These are phyloP conservation scores for Candida maris DNA, from an alignment of 805 yeast genomes.

Conservation along the genomic window DNA sequence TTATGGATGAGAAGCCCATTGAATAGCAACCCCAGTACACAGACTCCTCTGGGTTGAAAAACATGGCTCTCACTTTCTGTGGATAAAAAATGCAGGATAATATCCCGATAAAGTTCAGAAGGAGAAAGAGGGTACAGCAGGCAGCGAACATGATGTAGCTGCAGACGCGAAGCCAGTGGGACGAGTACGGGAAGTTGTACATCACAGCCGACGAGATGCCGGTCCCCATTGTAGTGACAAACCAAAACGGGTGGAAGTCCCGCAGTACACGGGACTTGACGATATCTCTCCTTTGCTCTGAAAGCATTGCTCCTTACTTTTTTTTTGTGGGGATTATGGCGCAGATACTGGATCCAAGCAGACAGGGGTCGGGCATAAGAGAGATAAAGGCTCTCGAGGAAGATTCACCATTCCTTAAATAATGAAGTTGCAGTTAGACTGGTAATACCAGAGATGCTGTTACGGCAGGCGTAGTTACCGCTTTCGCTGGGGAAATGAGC, in stretches of 20 bases:
- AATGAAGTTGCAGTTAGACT: too few species aligned
- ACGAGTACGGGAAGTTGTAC: constrained; percentile 49
- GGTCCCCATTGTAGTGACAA: constrained; percentile 79
- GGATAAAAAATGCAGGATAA: neutral
- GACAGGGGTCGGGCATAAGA: too few species aligned
- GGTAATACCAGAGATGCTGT: too few species aligned
- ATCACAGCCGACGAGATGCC: constrained; percentile 68
- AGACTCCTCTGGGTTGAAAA: neutral
- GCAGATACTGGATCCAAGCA: too few species aligned
- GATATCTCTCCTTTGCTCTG: neutral
- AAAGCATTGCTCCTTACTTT: too few species aligned
- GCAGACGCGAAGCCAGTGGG: neutral
- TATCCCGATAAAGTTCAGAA: constrained; percentile 44
- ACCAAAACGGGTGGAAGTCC: constrained; percentile 52
- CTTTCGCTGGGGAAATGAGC: too few species aligned
- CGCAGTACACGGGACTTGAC: too few species aligned
- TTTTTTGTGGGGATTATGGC: too few species aligned
- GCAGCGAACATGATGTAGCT: constrained; percentile 7
- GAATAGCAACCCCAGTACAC: neutral
- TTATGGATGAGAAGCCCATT: neutral
- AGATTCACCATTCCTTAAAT: too few species aligned
- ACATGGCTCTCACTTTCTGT: neutral
- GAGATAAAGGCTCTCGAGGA: too few species aligned
- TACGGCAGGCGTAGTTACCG: too few species aligned
- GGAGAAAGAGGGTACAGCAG: constrained; percentile 62